These are phyloP conservation scores for Nicotiana sylvestris DNA, from an alignment of 257 asterid species.

Conservation along the genomic window DNA sequence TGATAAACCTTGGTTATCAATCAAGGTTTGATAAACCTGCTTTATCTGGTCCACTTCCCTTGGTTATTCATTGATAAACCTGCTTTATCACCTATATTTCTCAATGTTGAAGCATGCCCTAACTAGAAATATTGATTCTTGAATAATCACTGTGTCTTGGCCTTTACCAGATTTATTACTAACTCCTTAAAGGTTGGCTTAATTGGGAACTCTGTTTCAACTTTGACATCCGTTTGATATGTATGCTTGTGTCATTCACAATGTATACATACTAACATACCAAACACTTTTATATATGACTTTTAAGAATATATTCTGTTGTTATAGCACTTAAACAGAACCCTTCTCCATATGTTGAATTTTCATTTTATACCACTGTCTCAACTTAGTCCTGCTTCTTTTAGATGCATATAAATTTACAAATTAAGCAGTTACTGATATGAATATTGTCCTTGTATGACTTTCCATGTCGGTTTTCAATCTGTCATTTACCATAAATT, in stretches of 20 bases:
- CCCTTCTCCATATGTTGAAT: not conserved
- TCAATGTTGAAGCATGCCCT: not conserved
- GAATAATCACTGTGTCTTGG: not conserved
- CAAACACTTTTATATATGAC: too few relatives aligned
- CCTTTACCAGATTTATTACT: not conserved
- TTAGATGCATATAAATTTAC: not conserved
- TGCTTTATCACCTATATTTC: not conserved
- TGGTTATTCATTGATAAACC: not conserved
- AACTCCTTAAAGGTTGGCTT: not conserved
- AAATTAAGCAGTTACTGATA: not conserved
- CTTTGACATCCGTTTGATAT: not conserved
- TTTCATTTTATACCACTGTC: not conserved
- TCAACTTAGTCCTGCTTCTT: not conserved
- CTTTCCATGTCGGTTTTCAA: not conserved
- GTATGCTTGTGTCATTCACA: not conserved
- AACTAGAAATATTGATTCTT: not conserved
- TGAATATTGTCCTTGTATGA: not conserved
- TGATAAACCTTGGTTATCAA: not conserved
- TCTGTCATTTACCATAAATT: not conserved
- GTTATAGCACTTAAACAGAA: not conserved
- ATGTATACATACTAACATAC: not conserved
- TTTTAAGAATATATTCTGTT: not conserved
- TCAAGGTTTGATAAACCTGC: not conserved
- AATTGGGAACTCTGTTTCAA: not conserved
- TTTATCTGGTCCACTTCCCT: not conserved